Evolutionary conservation across 495 filamentous ascomycete genomes (phyloP), one percentile per base, ranked within the genome.

Genomic region (Echria macrotheca): DNA sequence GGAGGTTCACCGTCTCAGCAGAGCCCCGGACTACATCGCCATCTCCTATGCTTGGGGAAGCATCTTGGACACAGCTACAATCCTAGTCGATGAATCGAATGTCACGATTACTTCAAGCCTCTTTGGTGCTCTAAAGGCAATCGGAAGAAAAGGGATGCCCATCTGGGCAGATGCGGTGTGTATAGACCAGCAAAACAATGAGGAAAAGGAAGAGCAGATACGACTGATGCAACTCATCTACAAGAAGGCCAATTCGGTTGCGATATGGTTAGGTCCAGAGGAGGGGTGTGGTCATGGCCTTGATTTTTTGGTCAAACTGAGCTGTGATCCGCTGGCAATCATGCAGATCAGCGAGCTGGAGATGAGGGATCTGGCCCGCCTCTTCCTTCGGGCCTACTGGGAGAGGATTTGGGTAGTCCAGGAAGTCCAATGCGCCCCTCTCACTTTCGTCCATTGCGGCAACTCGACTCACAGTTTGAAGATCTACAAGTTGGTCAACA

Each of bases 391-490:
- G 28, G 28, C 28, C 28, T 31, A 31, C 28, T 31, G 35, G 35
- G 15, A 37, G 35, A 37, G 35, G 35, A 10, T 37, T 37, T 37
- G 35, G 35, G 35, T 37, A 17, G 35, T 37, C 35, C 35, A 37
- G 35, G 35, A 37, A 37, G 35, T 37, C 15, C 35, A 31, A 31
- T 31, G 28, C 12, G 28, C 28, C 28, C 28, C 28, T 31, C 7
- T 31, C 28, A 31, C 28, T 31, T 31, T 31, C 28, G 28, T 31
- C 12, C 28, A 31, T 31, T 31, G 28, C 28, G 28, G 28, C 28
- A 31, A 31, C 28, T 31, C 28, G 12, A 31, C 28, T 31, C 28
- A 31, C 28, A 31, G 28, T 31, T 31, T 31, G 28, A 12, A 31
- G 28, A 31, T 31, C 28, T 31, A 31, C 28, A 31, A 31, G 28